These are phyloP conservation scores for Polytrichum formosum DNA, from an alignment of 225 moss, liverwort and hornwort genomes.

Conservation along the genomic window DNA sequence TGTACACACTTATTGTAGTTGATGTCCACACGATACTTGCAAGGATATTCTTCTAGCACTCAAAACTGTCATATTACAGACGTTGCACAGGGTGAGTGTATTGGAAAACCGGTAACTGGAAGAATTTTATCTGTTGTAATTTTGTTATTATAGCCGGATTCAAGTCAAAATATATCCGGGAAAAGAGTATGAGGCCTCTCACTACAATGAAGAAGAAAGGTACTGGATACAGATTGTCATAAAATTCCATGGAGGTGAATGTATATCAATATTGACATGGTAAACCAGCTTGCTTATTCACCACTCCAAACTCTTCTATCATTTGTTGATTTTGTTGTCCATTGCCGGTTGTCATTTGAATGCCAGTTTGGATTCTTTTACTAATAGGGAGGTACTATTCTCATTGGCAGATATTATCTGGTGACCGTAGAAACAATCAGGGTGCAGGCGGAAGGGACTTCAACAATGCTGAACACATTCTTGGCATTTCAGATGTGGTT, in stretches of 20 bases:
- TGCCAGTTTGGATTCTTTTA: conserved; percentile 3
- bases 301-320: too few relatives aligned
- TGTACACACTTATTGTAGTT: too few relatives aligned
- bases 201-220: conserved; percentile 7
- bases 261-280: neutral
- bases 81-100: too few relatives aligned
- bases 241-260: conserved; percentile 7
- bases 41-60: too few relatives aligned
- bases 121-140: too few relatives aligned
- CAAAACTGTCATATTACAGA: too few relatives aligned
- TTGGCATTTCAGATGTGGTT: conserved; percentile 91
- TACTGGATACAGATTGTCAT: conserved; percentile 6
- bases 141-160: too few relatives aligned
- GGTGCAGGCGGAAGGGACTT: conserved; percentile 54
- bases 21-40: too few relatives aligned
- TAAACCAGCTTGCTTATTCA: too few relatives aligned
- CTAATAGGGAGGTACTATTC: conserved; percentile 6
- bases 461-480: conserved; percentile 79
- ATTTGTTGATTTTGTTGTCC: neutral
- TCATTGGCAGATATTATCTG: conserved; percentile 65
- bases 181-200: neutral
- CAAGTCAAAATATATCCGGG: too few relatives aligned
- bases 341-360: neutral
- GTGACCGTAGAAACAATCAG: conserved; percentile 49
- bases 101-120: too few relatives aligned